Evolutionary conservation across 2,329 filamentous ascomycete species (phyloP), one percentile per base, ranked within the genome.

Genomic region (Gliomastix tumulicola): DNA sequence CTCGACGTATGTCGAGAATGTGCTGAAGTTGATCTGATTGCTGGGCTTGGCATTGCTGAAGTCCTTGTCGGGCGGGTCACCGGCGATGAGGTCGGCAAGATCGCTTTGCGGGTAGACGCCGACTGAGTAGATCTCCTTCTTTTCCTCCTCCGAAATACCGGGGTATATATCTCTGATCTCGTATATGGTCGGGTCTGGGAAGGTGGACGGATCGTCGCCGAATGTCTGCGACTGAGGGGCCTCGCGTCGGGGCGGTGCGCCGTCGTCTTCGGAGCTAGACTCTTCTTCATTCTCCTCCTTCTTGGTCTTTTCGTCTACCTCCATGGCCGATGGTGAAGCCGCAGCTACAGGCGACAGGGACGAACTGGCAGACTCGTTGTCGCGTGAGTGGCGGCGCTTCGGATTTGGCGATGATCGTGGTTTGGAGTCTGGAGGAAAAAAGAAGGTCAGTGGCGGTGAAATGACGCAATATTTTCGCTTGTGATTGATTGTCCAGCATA

Each of bases 31-130:
- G 57, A 97, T 92, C 65, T 98, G 92, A 50, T 90, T 94, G 16
- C 82, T 82, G 6, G 90, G 88, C 56, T 97, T 98, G 22, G 88
- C 84, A 54, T 79, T 94, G 55, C 87, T 96, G 53, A 96, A 97
- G 63, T 98, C 92, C 56, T 87, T 88, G 59, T 97, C 89, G 2
- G 92, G 90, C 2, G 89, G 85, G 27, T 84, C 81, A 33, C 92
- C 92, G 10, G 90, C 84, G 44, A 94, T 94, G 47, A 92, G 69
- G 53, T 96, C 82, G 40, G 80, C 73, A 8, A 98, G 71, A 51
- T 96, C 86, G 44, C 76, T 82, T 36, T 73, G 74, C 1, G 92
- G 92, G 54, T 92, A 98, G 12, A 76, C 71, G 5, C 84, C 80
- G 13, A 98, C 92, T 7, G 87, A 88, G 57, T 87, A 94, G 36